Evolutionary conservation across 306 rosid genomes (phyloP), one percentile per base, ranked within the genome.

Genomic region (Adenanthera pavonina): DNA sequence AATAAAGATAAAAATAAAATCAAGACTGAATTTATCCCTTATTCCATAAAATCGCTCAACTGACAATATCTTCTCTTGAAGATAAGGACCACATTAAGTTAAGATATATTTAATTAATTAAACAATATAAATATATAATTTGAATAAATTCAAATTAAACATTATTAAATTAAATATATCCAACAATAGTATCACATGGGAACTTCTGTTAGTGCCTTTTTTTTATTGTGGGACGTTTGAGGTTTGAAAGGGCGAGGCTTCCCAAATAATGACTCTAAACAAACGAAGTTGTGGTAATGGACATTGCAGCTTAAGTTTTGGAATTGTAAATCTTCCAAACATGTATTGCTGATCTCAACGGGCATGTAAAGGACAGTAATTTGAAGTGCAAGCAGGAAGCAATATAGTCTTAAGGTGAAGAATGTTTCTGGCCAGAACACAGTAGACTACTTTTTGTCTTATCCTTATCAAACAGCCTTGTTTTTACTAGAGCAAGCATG

Each of bases 351-450:
- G 64, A 77, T 57, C 40, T 48, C 19, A 68, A 44, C 19, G 80
- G 72, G 34, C 78, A 43, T 66, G 14, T 48, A 9, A 69, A 75
- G 34, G 71, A 65, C 14, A 49, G 81, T 19, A 41, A 69, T 52
- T 57, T 33, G 68, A 60, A 62, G 62, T 34, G 20, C 0, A 68
- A 78, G 66, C 86, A 72, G 49, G 78, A 36, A 49, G 60, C 83
- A 12, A 9, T 43, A 66, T 89, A 9, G 90, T 53, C 81, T 87
- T 75, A 71, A 86, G 9, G 87, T 86, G 85, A 83, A 86, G 88
- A 77, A 83, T 36, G 47, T 36, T 81, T 52, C 60, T 87, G 90
- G 89, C 6, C 35, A 9, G 20, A 20, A 57, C 65, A 84, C 87
- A 0, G 92, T 86, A 53, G 66, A 85, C 71, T 89, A 86, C 34